Conservation (phyloP, 1,284 basidiomycete genomes). For the Tilletia walkeri region DNA sequence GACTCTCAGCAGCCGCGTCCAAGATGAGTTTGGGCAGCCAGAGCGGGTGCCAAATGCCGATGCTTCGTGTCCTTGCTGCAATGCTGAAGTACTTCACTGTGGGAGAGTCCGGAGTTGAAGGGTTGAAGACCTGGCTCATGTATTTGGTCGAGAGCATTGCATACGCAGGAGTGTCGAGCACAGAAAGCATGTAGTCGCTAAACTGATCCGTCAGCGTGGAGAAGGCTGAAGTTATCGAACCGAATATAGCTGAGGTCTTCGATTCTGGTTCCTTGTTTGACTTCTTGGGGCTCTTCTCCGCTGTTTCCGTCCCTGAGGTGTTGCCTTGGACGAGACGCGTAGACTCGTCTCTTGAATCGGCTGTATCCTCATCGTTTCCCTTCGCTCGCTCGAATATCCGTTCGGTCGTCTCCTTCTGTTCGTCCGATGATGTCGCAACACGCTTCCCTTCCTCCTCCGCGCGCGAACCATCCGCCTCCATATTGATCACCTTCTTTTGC, state of each 20-base stretch:
- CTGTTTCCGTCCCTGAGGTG: background rate
- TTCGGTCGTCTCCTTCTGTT: constrained; percentile 19
- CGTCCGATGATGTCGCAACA: constrained; percentile 16
- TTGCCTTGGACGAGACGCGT: background rate
- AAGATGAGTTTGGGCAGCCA: constrained; percentile 94
- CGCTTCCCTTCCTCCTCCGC: background rate
- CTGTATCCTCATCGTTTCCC: no score
- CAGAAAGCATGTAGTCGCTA: constrained; percentile 80
- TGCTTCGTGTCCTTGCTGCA: constrained; percentile 71
- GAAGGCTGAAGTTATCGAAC: constrained; percentile 12
- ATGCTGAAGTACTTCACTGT: constrained; percentile 88
- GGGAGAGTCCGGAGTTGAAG: constrained; percentile 76
- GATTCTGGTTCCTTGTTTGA: constrained; percentile 58
- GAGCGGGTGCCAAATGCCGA: constrained; percentile 86
- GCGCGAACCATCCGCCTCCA: background rate
- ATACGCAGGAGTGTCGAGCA: constrained; percentile 95
- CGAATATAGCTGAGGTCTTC: constrained; percentile 27
- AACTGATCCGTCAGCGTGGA: constrained; percentile 63
- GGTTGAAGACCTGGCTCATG: constrained; percentile 85
- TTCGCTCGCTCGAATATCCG: constrained; percentile 20
- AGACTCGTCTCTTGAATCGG: no score
- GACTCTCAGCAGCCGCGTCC: constrained; percentile 64
- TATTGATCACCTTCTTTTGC: constrained; percentile 24
- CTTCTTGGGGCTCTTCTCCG: constrained; percentile 38
- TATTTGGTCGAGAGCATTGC: constrained; percentile 87